Evolutionary conservation across 2,329 filamentous ascomycete species (phyloP), one percentile per base, ranked within the genome.

Genomic region (Fusarium piperis): DNA sequence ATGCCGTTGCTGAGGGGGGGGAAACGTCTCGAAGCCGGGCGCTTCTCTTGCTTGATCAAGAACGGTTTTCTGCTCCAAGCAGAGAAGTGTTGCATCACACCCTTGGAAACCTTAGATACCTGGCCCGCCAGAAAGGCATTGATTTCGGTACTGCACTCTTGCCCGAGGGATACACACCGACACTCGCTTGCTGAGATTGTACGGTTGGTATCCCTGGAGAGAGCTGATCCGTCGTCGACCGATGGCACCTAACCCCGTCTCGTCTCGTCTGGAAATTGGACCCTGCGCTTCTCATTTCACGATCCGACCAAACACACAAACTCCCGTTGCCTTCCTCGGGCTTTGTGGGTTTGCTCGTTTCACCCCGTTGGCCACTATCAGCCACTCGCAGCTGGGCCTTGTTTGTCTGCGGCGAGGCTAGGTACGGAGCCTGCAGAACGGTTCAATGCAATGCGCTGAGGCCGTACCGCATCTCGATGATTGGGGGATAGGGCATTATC

Each of bases 211-310:
- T 71, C 68, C 68, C 52, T 71, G 69, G 62, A 55, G 44, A 51
- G 62, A 64, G 70, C 62, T 67, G 70, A 71, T 71, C 59, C 62
- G 48, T 72, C 56, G 53, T 59, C 56, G 64, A 61, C 64, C 65
- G 64, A 68, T 69, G 64, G 60, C 56, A 73, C 53, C 70, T 70
- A 53, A 66, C 58, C 60, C 64, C 62, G 63, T 65, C 38, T 48
- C 62, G 63, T 65, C 38, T 48, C 59, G 20, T 70, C 59, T 65
- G 62, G 65, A 73, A 73, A 65, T 73, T 71, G 56, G 48, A 60
- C 65, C 60, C 56, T 63, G 62, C 57, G 44, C 56, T 59, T 63
- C 51, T 75, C 69, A 74, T 71, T 67, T 74, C 65, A 62, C 62
- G 51, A 56, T 56, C 64, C 56, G 63, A 68, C 65, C 65, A 68